Evolutionary conservation across 106 monocot species (phyloP), one percentile per base, ranked within the genome.

Genomic region (Narthecium ossifragum): DNA sequence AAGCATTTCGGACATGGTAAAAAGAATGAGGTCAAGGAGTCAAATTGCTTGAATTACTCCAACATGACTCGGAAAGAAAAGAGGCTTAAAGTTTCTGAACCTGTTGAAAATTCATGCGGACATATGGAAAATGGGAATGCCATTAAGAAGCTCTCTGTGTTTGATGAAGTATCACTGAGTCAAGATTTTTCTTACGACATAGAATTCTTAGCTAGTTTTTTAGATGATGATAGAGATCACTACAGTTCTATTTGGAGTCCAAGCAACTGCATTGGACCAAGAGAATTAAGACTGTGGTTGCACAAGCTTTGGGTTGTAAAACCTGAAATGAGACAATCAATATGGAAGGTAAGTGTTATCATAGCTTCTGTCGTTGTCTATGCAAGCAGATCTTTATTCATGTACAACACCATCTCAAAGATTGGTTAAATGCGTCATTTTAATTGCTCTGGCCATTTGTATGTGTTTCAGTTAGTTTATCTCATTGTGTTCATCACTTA

Each of bases 251-350:
- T 66, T 49, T 98, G 86, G 86, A 76, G 96, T 61, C 67, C 81
- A 47, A 82, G 81, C 80, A 98, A 90, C 62, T 72, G 63, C 59
- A 87, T 98, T 45, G 96, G 96, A 5, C 87, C 81, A 61, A 84
- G 90, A 81, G 96, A 98, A 79, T 64, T 87, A 53, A 84, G 96
- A 65, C 67, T 61, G 50, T 98, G 96, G 96, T 67, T 98, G 64
- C 71, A 78, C 39, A 98, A 67, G 61, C 87, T 98, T 28, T 98
- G 96, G 96, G 53, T 81, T 74, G 13, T 55, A 38, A 98, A 78
- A 75, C 86, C 90, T 32, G 69, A 72, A 47, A 71, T 87, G 41
- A 79, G 96, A 57, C 50, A 65, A 27, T 70, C 87, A 45, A 74
- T 77, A 71, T 98, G 96, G 96, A 84, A 87, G 96, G 96, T 84